Conservation (phyloP, 2,329 filamentous ascomycete genomes). For the Diaporthe eres region DNA sequence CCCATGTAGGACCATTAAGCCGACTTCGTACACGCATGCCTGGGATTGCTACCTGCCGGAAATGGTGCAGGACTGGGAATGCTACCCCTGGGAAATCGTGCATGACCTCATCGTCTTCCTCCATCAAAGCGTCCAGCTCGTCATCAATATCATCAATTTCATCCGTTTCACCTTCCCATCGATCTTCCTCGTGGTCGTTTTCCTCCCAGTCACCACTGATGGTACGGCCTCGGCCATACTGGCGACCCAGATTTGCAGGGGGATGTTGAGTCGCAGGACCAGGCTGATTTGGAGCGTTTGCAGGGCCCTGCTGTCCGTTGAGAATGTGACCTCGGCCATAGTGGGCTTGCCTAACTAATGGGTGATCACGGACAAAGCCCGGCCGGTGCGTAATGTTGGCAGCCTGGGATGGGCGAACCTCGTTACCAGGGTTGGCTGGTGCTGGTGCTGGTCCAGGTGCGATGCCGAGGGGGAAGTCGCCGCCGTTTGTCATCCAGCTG, state of each 20-base stretch:
- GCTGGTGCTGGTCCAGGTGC: not conserved
- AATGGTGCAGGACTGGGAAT: too few species aligned
- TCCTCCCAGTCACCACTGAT: not conserved
- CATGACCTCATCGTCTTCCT: not conserved
- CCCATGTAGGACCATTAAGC: not conserved
- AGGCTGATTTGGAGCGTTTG: not conserved
- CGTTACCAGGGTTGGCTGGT: not conserved
- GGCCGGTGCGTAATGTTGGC: not conserved
- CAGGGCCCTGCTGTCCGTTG: not conserved
- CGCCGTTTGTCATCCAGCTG: slow-evolving; percentile 38
- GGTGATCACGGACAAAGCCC: too few species aligned
- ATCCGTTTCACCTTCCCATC: not conserved
- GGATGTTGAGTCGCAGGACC: not conserved
- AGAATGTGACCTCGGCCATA: slow-evolving; percentile 30
- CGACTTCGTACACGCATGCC: too few species aligned
- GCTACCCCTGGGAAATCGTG: not conserved
- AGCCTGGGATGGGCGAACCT: not conserved
- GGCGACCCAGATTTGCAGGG: not conserved
- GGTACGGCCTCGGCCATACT: slow-evolving; percentile 18
- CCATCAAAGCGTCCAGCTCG: not conserved
- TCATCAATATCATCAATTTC: not conserved
- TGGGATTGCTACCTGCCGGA: too few species aligned
- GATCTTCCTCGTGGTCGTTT: not conserved
- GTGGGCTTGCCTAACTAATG: not conserved
- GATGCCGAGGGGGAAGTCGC: slow-evolving; percentile 21